Conservation (phyloP, 192 early-diverging fungal species). For the Anaeromyces robustus region DNA sequence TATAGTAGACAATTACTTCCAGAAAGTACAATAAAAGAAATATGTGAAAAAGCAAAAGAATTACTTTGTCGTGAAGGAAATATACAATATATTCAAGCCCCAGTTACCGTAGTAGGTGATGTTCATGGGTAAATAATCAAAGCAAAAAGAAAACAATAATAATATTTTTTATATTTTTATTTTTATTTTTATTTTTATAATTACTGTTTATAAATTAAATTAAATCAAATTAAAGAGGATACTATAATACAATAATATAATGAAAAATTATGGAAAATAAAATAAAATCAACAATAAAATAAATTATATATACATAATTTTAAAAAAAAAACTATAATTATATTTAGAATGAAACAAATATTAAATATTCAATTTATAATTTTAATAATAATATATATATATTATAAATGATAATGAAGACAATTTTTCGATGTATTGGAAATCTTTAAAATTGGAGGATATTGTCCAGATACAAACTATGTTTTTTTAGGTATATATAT, state of each 20-base stretch:
- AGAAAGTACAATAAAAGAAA: constrained; percentile 56
- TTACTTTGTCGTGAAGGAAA: constrained; percentile 72
- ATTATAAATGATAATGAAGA: constrained; percentile 15
- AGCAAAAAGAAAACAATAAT: too few relatives aligned
- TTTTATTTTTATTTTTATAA: too few relatives aligned
- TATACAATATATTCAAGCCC: constrained; percentile 63
- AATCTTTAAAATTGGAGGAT: constrained; percentile 71
- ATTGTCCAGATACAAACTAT: constrained; percentile 69
- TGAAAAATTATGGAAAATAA: too few relatives aligned
- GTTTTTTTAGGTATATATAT: constrained; percentile 52
- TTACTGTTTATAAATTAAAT: too few relatives aligned
- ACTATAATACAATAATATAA: too few relatives aligned
- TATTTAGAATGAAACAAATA: too few relatives aligned
- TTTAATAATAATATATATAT: not conserved
- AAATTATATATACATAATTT: too few relatives aligned
- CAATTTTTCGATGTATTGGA: constrained; percentile 80
- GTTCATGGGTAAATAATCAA: constrained; percentile 74
- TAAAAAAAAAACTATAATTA: too few relatives aligned
- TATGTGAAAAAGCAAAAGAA: constrained; percentile 67
- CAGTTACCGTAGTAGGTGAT: constrained; percentile 83
- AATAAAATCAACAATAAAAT: too few relatives aligned
- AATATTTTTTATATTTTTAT: too few relatives aligned
- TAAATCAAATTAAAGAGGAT: too few relatives aligned
- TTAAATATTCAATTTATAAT: not conserved
- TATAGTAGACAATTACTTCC: constrained; percentile 55